These are phyloP conservation scores for Thelonectria rubi DNA, from an alignment of 2,329 filamentous ascomycete genomes.

Conservation along the genomic window DNA sequence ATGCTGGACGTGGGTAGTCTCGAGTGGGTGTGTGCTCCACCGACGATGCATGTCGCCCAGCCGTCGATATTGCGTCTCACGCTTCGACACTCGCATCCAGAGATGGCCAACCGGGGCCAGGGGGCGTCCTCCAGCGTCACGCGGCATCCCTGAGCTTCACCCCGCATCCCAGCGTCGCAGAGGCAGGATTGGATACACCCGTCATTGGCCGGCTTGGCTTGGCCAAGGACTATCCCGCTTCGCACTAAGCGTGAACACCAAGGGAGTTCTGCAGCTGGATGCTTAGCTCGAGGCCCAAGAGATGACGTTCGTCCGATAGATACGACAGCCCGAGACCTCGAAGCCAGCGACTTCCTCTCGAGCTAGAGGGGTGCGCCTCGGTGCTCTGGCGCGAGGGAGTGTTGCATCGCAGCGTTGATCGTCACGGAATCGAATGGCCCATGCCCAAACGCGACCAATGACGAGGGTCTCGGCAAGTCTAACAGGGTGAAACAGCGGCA, in stretches of 20 bases:
- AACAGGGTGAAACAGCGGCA: constrained; percentile 30
- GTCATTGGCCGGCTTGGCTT: constrained; percentile 32
- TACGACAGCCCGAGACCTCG: constrained; percentile 13
- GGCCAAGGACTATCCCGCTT: constrained; percentile 26
- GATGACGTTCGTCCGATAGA: constrained; percentile 18
- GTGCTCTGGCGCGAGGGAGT: constrained; percentile 10
- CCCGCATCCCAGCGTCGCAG: constrained; percentile 33
- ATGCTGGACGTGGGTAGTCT: constrained; percentile 32
- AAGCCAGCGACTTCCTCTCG: background rate
- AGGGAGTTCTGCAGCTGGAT: constrained; percentile 26
- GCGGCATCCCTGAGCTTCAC: constrained; percentile 30
- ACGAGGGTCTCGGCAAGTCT: constrained; percentile 7
- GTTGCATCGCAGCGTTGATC: constrained; percentile 28
- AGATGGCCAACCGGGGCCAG: constrained; percentile 28
- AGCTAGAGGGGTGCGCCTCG: constrained; percentile 2
- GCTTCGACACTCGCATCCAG: background rate
- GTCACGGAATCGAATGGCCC: constrained; percentile 18
- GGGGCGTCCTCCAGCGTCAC: constrained; percentile 28
- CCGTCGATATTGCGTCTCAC: constrained; percentile 19
- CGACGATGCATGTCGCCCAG: constrained; percentile 27
- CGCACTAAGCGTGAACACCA: constrained; percentile 18
- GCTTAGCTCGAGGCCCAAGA: constrained; percentile 24
- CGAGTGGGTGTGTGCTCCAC: constrained; percentile 33
- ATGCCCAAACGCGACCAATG: constrained; percentile 1
- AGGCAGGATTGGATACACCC: constrained; percentile 18